These are phyloP conservation scores for Citrullus colocynthis DNA, from an alignment of 306 rosid genomes.

Conservation along the genomic window DNA sequence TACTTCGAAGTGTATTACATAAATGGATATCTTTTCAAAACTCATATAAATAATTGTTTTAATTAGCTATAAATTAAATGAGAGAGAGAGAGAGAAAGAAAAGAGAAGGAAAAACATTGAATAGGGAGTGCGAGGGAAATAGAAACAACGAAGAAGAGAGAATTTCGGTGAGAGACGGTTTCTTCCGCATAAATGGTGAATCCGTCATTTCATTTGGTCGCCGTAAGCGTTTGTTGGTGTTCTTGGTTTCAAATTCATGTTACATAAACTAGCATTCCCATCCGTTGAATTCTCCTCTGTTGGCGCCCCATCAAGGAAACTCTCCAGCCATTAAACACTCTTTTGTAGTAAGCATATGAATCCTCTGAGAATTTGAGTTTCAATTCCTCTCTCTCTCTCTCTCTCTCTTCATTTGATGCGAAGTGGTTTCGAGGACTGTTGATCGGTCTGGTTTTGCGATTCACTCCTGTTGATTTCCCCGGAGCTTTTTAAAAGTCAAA, in stretches of 20 bases:
- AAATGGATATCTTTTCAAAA: too few species aligned
- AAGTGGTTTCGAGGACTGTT: not conserved
- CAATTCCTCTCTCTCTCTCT: not conserved
- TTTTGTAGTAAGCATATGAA: not conserved
- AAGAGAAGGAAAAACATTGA: not conserved
- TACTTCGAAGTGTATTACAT: too few species aligned
- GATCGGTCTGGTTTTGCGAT: not conserved
- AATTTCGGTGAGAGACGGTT: not conserved
- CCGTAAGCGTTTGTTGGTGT: not conserved
- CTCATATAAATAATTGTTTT: too few species aligned
- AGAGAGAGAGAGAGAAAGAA: too few species aligned
- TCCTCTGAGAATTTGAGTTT: not conserved
- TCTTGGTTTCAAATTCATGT: not conserved
- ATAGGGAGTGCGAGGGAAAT: not conserved
- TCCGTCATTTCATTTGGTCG: not conserved
- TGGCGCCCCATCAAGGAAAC: not conserved
- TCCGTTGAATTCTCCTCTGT: conserved; percentile 1
- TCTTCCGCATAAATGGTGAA: not conserved
- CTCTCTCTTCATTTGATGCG: not conserved
- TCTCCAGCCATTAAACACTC: not conserved
- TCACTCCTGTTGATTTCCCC: not conserved
- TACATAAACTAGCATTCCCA: not conserved
- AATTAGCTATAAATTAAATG: too few species aligned
- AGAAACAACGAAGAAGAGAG: not conserved
- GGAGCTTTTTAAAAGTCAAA: not conserved